Conservation (phyloP, 306 rosid genomes). For the Rosa chinensis region DNA sequence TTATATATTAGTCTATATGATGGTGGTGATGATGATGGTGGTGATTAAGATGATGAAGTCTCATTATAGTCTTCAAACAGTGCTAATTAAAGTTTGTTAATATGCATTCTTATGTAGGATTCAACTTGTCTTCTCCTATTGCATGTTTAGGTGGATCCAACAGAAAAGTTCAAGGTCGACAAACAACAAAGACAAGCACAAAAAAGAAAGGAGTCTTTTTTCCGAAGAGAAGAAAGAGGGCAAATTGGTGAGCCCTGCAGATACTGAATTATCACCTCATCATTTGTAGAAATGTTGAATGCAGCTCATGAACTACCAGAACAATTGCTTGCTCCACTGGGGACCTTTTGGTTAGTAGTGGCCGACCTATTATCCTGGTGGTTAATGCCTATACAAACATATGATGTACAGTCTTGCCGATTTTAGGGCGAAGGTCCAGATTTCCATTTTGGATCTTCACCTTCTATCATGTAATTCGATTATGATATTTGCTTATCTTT, state of each 20-base stretch:
- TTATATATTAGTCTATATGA: constrained; percentile 34
- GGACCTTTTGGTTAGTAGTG: constrained; percentile 31
- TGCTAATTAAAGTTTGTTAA: constrained; percentile 34
- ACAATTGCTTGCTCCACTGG: neutral
- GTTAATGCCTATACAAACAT: constrained; percentile 44
- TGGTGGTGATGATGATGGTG: constrained; percentile 8
- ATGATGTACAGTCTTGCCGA: neutral
- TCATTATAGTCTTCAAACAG: constrained; percentile 26
- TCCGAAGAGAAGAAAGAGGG: constrained; percentile 9
- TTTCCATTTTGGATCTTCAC: neutral
- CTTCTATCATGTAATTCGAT: neutral
- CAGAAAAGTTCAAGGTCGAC: constrained; percentile 22
- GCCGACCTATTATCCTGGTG: constrained; percentile 57
- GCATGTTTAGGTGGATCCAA: constrained; percentile 56
- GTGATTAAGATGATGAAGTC: constrained; percentile 22
- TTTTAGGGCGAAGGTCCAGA: neutral
- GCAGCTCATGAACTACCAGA: constrained; percentile 14
- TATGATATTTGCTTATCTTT: neutral
- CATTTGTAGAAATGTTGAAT: constrained; percentile 27
- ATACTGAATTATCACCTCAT: constrained; percentile 31
- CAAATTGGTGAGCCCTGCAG: constrained; percentile 28
- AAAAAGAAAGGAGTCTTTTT: neutral
- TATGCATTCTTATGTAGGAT: constrained; percentile 45
- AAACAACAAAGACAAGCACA: constrained; percentile 31
- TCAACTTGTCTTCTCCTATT: constrained; percentile 41